phyloP scores from a whole-genome alignment of 176 grass and related monocot genomes.

The Carex pumila region DNA sequence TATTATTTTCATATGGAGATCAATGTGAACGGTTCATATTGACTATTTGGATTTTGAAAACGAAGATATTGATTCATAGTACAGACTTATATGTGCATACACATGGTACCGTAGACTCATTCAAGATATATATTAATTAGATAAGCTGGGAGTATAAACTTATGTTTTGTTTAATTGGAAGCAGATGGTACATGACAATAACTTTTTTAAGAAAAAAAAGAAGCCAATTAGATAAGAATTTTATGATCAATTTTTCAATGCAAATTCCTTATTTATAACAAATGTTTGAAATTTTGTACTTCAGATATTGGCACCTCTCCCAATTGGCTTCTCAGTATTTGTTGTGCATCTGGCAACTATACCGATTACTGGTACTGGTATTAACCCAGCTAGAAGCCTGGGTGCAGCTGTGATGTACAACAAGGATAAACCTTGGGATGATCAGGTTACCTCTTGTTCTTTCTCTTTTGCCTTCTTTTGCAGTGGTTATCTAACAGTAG shows the following conservation, averaged over 20 bases:
- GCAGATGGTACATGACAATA: neutral
- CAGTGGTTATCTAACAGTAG: neutral
- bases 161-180: neutral
- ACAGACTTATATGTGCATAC: too few species aligned
- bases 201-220: neutral
- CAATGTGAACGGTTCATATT: too few species aligned
- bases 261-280: neutral
- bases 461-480: neutral
- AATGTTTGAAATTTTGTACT: neutral
- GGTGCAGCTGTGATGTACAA: conserved; percentile 40
- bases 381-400: conserved; percentile 36
- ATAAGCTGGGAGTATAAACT: neutral
- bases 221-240: neutral
- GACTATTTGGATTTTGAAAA: too few species aligned
- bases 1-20: too few species aligned
- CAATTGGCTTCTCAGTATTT: conserved; percentile 35
- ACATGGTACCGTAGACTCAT: too few species aligned
- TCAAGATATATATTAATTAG: neutral
- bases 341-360: conserved; percentile 37
- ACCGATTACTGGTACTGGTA: conserved; percentile 25
- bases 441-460: conserved; percentile 16
- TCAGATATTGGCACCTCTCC: conserved; percentile 31
- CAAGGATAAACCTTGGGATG: conserved; percentile 33
- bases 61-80: too few species aligned
- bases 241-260: neutral